phyloP scores from a whole-genome alignment of 441 rosid genomes.

The Adansonia gregorii region DNA sequence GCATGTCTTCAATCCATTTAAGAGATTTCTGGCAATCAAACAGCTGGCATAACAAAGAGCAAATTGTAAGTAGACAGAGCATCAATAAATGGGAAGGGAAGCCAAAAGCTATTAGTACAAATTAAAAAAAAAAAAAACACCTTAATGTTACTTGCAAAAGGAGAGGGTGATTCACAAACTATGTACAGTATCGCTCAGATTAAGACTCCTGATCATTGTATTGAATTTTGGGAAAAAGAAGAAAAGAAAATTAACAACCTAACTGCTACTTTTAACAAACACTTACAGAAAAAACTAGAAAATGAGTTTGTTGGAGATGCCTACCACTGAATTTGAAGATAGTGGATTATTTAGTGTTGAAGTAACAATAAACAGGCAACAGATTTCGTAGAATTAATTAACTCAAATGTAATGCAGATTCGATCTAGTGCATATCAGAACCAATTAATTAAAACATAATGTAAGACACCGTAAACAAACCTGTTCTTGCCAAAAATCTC shows the following conservation, averaged over 20 bases:
- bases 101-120: neutral
- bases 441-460: slow-evolving; percentile 11
- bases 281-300: neutral
- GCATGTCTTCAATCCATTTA: slow-evolving; percentile 90
- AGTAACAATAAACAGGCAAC: slow-evolving; percentile 12
- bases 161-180: neutral
- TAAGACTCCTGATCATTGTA: slow-evolving; percentile 1
- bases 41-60: slow-evolving; percentile 60
- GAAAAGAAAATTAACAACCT: slow-evolving; percentile 5
- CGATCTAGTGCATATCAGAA: slow-evolving; percentile 8
- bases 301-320: neutral
- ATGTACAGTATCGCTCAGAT: slow-evolving; percentile 2
- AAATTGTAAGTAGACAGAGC: slow-evolving; percentile 25
- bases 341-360: neutral
- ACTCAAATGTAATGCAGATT: neutral
- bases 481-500: slow-evolving; percentile 97
- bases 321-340: neutral
- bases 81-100: slow-evolving; percentile 8
- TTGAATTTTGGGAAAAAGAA: neutral
- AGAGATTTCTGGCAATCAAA: slow-evolving; percentile 86
- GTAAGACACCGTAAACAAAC: slow-evolving; percentile 33
- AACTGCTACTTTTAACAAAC: neutral
- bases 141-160: neutral
- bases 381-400: neutral
- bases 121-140: too few relatives aligned